Evolutionary conservation across 441 rosid species (phyloP).

Genomic region (Populus hybrid): DNA sequence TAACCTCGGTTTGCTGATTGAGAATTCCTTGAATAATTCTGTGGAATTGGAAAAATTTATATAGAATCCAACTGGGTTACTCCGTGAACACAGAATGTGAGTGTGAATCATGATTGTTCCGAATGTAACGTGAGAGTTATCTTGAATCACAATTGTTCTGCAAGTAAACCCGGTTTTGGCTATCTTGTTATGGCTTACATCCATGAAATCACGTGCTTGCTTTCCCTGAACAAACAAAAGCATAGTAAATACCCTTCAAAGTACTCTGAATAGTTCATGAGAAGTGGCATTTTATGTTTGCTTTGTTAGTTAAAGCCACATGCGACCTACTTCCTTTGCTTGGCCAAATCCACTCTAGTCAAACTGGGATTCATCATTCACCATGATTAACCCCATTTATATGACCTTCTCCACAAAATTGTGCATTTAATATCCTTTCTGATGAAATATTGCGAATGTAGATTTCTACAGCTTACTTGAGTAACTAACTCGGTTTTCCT

Average conservation of each 20-base stretch:
- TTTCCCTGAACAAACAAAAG: neutral
- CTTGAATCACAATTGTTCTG: neutral
- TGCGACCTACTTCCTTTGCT: neutral
- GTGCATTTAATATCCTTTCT: neutral
- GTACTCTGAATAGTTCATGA: neutral
- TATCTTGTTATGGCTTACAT: neutral
- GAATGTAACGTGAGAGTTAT: neutral
- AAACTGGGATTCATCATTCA: neutral
- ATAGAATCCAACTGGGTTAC: neutral
- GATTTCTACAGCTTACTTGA: neutral
- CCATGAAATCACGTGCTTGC: neutral
- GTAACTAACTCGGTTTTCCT: neutral
- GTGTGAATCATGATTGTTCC: neutral
- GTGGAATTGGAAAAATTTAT: neutral
- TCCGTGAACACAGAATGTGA: neutral
- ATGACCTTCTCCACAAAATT: neutral
- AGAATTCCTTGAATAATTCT: too few species aligned
- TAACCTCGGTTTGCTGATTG: neutral
- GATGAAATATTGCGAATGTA: slow-evolving; percentile 7
- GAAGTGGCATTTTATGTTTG: neutral
- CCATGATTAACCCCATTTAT: neutral
- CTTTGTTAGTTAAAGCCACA: neutral
- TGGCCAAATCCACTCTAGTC: neutral
- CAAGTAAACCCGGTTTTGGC: neutral
- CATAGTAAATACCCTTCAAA: neutral